These are phyloP conservation scores for Fusarium keratoplasticum DNA, from an alignment of 2,329 filamentous ascomycete species.

Conservation along the genomic window DNA sequence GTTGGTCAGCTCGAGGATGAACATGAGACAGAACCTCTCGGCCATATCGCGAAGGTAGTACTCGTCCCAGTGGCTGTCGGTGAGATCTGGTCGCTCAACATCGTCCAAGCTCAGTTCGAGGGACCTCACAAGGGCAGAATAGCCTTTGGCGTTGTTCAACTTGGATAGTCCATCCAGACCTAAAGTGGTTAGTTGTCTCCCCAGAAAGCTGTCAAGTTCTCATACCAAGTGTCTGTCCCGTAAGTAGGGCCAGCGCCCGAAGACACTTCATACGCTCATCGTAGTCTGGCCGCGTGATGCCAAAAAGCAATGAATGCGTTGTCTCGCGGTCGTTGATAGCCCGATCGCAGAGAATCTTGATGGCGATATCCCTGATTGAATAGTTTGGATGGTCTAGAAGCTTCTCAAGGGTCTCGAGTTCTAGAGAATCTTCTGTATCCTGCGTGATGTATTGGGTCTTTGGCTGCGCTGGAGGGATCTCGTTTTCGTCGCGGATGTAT, in stretches of 20 bases:
- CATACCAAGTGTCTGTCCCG: slow-evolving; percentile 53
- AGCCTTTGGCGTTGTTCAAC: slow-evolving; percentile 63
- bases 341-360: slow-evolving; percentile 67
- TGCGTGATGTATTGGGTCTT: slow-evolving; percentile 81
- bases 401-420: slow-evolving; percentile 73
- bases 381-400: slow-evolving; percentile 78
- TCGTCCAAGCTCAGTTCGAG: slow-evolving; percentile 67
- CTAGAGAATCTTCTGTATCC: slow-evolving; percentile 78
- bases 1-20: slow-evolving; percentile 68
- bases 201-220: not conserved
- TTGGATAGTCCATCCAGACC: slow-evolving; percentile 55
- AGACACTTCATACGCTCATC: slow-evolving; percentile 68
- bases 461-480: slow-evolving; percentile 72
- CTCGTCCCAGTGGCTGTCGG: slow-evolving; percentile 70
- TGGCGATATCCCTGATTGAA: slow-evolving; percentile 76
- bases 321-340: slow-evolving; percentile 68
- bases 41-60: slow-evolving; percentile 71
- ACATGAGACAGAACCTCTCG: slow-evolving; percentile 70
- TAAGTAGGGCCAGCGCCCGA: slow-evolving; percentile 66
- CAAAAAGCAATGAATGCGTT: slow-evolving; percentile 64
- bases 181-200: slow-evolving; percentile 38
- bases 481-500: slow-evolving; percentile 71
- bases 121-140: slow-evolving; percentile 69
- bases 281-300: slow-evolving; percentile 69
- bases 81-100: slow-evolving; percentile 61